These are phyloP conservation scores for Arthrobotrys sinensis DNA, from an alignment of 2,329 filamentous ascomycete species.

Conservation along the genomic window DNA sequence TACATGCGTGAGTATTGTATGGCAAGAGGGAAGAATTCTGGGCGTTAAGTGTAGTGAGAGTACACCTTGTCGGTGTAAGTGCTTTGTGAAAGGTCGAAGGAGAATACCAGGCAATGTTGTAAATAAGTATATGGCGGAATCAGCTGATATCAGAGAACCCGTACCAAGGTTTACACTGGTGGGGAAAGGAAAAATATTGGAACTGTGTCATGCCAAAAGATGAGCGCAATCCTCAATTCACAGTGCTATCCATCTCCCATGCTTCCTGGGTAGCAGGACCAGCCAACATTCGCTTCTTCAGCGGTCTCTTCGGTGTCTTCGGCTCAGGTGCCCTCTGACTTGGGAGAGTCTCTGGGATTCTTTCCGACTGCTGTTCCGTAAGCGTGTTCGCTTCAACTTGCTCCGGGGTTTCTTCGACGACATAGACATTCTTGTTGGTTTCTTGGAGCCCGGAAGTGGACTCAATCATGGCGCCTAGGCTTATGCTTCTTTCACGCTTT, in stretches of 20 bases:
- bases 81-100: too few relatives aligned
- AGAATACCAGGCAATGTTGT: too few relatives aligned
- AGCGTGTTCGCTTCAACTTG: background rate
- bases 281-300: slow-evolving; percentile 47
- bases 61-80: too few relatives aligned
- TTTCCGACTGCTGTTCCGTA: background rate
- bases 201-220: background rate
- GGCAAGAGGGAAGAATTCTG: background rate
- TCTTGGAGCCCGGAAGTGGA: background rate
- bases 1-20: background rate
- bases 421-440: background rate
- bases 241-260: slow-evolving; percentile 40
- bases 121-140: background rate
- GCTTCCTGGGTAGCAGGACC: slow-evolving; percentile 55
- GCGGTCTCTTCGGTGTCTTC: background rate
- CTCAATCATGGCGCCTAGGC: slow-evolving; percentile 15
- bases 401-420: slow-evolving; percentile 22
- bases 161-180: background rate
- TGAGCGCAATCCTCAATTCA: background rate
- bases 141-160: background rate
- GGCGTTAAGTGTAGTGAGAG: background rate
- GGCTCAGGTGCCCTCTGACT: background rate
- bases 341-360: background rate
- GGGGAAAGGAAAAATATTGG: background rate
- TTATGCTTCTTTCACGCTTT: slow-evolving; percentile 38